Percentiles rank a stretch among this genome's conserved stretches.
phyloP scores from a whole-genome alignment of 108 stramenopile species.

The Nitzschia sp. region DNA sequence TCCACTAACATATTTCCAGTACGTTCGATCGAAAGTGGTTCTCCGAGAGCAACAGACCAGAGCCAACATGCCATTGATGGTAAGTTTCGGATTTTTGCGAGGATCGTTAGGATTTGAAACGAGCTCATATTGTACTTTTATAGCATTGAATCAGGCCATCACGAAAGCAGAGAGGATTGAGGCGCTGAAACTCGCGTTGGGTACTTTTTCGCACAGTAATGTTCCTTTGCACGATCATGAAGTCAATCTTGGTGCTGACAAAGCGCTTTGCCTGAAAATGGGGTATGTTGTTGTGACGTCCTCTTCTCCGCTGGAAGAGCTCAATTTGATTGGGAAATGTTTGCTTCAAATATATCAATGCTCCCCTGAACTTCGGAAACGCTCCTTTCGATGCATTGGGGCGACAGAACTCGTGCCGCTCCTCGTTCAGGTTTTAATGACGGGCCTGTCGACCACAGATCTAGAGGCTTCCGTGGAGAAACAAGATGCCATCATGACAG shows the following conservation, averaged over 20 bases:
- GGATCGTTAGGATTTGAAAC: not conserved
- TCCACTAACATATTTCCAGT: slow-evolving; percentile 4
- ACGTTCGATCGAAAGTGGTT: not conserved
- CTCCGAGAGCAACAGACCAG: not conserved
- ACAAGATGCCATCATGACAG: slow-evolving; percentile 2
- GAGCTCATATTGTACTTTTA: not conserved
- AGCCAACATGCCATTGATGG: slow-evolving; percentile 16
- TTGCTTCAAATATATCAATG: slow-evolving; percentile 32
- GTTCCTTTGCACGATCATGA: slow-evolving; percentile 41
- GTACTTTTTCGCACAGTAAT: slow-evolving; percentile 35
- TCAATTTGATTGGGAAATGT: slow-evolving; percentile 26
- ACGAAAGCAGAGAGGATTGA: slow-evolving; percentile 29
- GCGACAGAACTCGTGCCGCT: slow-evolving; percentile 39
- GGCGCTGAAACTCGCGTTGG: slow-evolving; percentile 22
- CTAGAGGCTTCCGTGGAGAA: not conserved
- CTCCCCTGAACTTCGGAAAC: slow-evolving; percentile 25
- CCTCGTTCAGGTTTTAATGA: slow-evolving; percentile 30
- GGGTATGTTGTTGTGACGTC: slow-evolving; percentile 31
- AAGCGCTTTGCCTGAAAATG: slow-evolving; percentile 40
- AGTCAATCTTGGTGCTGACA: slow-evolving; percentile 30
- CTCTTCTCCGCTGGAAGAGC: slow-evolving; percentile 10
- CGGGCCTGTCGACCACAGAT: not conserved
- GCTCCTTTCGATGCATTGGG: slow-evolving; percentile 43
- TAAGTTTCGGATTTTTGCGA: slow-evolving; percentile 5
- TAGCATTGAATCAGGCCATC: slow-evolving; percentile 37